Base-by-base conservation (phyloP, 257 asterid species). In the Jacaranda copaia region DNA sequence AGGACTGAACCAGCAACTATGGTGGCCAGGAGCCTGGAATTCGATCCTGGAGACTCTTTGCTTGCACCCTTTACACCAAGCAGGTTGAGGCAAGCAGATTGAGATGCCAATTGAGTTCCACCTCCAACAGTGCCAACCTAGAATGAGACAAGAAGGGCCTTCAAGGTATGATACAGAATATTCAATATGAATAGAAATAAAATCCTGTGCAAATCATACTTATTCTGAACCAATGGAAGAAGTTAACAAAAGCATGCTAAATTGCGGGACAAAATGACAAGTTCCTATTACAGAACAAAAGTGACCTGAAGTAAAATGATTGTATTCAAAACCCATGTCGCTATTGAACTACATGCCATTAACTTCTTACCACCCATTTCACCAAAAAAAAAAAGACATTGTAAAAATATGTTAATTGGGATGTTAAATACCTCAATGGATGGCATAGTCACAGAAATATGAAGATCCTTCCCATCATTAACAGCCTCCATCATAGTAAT, bases 401-500 rank as follows among this genome's bases (percentile, higher is more conserved):
- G 5, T 59, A 63, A 62, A 43, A 49, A 36, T 14, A 35, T 53
- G 43, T 13, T 69, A 25, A 25, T 46, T 51, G 40, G 48, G 62
- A 58, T 68, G 63, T 39, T 39, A 25, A 72, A 43, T 91, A 93
- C 98, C 98, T 92, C 98, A 68, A 94, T 91, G 81, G 95, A 94
- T 14, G 98, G 98, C 98, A 94, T 94, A 79, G 98, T 88, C 13
- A 94, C 97, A 5, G 98, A 94, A 16, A 94, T n/a, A 64, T 94
- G 98, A 70, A 94, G 93, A 84, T 92, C 97, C 77, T 83, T 86
- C 75, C 97, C 97, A 58, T 83, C 86, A 68, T 92, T 92, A 62
- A 90, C 81, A 35, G 98, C 87, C 85, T 94, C 98, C 98, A 94
- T 94, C 98, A 94, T 94, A 15, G 98, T 92, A 72, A 92, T 94